phyloP scores from a whole-genome alignment of 2,329 filamentous ascomycete species.

The Aspergillus costaricaensis region DNA sequence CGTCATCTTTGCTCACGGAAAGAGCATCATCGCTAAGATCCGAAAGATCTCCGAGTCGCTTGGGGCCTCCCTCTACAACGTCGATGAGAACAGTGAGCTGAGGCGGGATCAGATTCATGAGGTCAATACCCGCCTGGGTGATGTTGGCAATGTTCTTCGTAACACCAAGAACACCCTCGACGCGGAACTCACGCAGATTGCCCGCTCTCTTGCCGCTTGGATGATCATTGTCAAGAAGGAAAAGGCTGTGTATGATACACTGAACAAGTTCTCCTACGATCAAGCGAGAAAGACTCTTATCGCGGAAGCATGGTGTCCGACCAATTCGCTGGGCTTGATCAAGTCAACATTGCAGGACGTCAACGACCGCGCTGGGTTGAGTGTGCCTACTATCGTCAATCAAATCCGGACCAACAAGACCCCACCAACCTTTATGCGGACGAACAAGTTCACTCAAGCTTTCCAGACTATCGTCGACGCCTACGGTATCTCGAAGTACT shows the following conservation, averaged over 20 bases:
- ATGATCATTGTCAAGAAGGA: conserved; percentile 98
- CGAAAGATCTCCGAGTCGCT: conserved; percentile 98
- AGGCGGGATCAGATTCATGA: conserved; percentile 95
- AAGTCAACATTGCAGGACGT: conserved; percentile 94
- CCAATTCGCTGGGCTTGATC: conserved; percentile 83
- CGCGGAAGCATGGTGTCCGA: conserved; percentile 96
- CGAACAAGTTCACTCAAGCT: conserved; percentile 96
- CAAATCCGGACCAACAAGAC: conserved; percentile 97
- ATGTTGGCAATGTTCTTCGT: conserved; percentile 86
- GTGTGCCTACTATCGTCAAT: conserved; percentile 98
- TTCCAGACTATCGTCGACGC: conserved; percentile 99
- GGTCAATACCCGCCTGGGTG: conserved; percentile 88
- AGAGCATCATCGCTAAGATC: conserved; percentile 98
- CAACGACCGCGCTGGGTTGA: conserved; percentile 90
- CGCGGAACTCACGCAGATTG: conserved; percentile 90
- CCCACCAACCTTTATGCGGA: conserved; percentile 94
- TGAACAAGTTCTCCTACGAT: conserved; percentile 97
- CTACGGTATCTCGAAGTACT: conserved; percentile 96
- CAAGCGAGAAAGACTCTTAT: conserved; percentile 93
- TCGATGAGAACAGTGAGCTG: conserved; percentile 96
- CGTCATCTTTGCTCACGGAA: conserved; percentile 97
- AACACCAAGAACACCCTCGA: conserved; percentile 95
- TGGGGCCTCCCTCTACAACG: conserved; percentile 91
- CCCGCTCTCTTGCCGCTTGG: conserved; percentile 89
- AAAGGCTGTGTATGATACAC: conserved; percentile 92